A percentile compares a stretch with the other conserved stretches of the same genome.
phyloP scores from a whole-genome alignment of 352 stramenopile genomes.

The Thalassiosira livingstoniorum region DNA sequence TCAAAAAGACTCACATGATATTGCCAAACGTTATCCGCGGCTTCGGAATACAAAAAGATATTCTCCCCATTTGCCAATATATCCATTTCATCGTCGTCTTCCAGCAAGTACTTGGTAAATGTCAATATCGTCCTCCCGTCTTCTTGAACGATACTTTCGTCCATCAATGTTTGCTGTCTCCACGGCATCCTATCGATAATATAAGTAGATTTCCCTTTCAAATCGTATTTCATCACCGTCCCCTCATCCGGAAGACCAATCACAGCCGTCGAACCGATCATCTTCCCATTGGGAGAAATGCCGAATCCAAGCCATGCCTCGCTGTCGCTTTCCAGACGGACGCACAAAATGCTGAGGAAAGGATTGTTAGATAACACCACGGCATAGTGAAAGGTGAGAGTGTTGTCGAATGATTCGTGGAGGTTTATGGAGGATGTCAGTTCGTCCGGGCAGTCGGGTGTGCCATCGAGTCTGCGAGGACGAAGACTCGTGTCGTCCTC shows the following conservation, averaged over 20 bases:
- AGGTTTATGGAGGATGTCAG: too few relatives aligned
- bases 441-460: too few relatives aligned
- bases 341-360: slow-evolving; percentile 25
- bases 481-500: too few relatives aligned
- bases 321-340: slow-evolving; percentile 19
- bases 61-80: slow-evolving; percentile 17
- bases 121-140: slow-evolving; percentile 20
- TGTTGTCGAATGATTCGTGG: too few relatives aligned
- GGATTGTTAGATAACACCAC: too few relatives aligned
- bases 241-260: slow-evolving; percentile 26
- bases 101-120: slow-evolving; percentile 27
- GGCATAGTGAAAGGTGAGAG: too few relatives aligned
- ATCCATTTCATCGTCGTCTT: slow-evolving; percentile 8
- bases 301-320: slow-evolving; percentile 35
- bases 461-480: too few relatives aligned
- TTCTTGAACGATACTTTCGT: slow-evolving; percentile 27
- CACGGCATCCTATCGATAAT: slow-evolving; percentile 14
- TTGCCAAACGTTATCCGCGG: slow-evolving; percentile 19
- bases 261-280: slow-evolving; percentile 29
- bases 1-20: too few relatives aligned
- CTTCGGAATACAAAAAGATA: slow-evolving; percentile 28
- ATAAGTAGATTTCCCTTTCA: slow-evolving; percentile 18
- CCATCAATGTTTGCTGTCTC: slow-evolving; percentile 22
- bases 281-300: slow-evolving; percentile 15
- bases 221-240: slow-evolving; percentile 10